phyloP scores from a whole-genome alignment of 306 rosid genomes.

The Vigna nakashimae region DNA sequence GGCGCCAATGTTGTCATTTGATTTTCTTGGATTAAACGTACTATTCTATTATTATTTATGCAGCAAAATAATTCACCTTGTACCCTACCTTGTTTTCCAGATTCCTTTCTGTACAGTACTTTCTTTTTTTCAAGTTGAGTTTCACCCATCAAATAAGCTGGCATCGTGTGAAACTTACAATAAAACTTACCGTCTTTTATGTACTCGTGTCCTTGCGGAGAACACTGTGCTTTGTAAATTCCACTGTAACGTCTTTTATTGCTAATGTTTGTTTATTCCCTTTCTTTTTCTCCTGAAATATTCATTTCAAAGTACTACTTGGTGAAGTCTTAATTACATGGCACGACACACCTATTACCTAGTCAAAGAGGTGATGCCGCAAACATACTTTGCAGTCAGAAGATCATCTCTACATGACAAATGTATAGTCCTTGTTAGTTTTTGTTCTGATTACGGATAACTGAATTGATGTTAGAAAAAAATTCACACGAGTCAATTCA shows the following conservation, averaged over 20 bases:
- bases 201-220: background rate
- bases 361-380: conserved; percentile 11
- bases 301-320: conserved; percentile 6
- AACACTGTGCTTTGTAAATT: conserved; percentile 31
- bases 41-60: background rate
- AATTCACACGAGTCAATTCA: conserved; percentile 26
- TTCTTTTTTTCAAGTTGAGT: background rate
- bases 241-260: background rate
- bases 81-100: conserved; percentile 17
- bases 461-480: conserved; percentile 1
- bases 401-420: conserved; percentile 36
- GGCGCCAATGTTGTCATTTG: background rate
- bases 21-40: conserved; percentile 31
- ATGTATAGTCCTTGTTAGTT: conserved; percentile 25
- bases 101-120: background rate
- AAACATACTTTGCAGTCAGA: background rate
- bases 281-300: conserved; percentile 4
- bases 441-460: background rate
- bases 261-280: conserved; percentile 30
- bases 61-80: conserved; percentile 8
- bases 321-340: conserved; percentile 10
- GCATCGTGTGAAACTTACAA: conserved; percentile 31
- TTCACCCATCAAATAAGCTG: background rate
- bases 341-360: background rate
- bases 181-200: background rate